Evolutionary conservation across 2,329 filamentous ascomycete genomes (phyloP), one percentile per base, ranked within the genome.

Genomic region (Penicillium sp.): DNA sequence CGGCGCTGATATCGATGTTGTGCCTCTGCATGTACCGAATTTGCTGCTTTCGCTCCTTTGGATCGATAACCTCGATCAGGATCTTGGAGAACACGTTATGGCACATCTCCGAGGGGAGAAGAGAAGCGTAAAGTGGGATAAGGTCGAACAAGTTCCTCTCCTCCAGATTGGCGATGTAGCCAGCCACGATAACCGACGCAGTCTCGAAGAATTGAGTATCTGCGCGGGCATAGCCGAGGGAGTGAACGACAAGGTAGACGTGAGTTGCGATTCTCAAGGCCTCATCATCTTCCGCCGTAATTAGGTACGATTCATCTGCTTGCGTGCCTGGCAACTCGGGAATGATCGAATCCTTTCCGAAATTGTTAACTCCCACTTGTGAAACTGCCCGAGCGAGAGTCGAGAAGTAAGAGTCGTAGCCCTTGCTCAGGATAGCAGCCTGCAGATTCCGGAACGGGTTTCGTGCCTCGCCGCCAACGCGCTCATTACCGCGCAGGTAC

Each of bases 41-140:
- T 55, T 87, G 79, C 25, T 78, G 73, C 18, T 80, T 65, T 53
- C 89, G 83, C 45, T 85, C 80, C 6, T 79, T 72, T 6, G 73
- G 66, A 29, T 86, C 79, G 18, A 77, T 76, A 39, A 96, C 77
- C 31, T 86, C 79, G 34, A 89, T 83, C 39, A 96, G 70, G 40
- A 94, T 85, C 36, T 80, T 78, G 41, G 84, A 87, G 33, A 98
- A 75, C 11, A 84, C 83, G 39, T 81, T 77, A 52, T 88, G 82
- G 46, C 78, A 76, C 47, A 84, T 77, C 9, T 79, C 71, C 5
- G 74, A 69, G 7, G 79, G 75, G 9, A 98, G 73, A 54, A 87
- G 83, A 7, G 88, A 88, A 47, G 87, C 90, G 63, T 98, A 98
- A 1, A 94, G 72, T 1, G 93, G 90, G 39, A 95, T 85, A 28